Evolutionary conservation across 495 filamentous ascomycete genomes (phyloP), one percentile per base, ranked within the genome.

Genomic region (Penicillium nucicola): DNA sequence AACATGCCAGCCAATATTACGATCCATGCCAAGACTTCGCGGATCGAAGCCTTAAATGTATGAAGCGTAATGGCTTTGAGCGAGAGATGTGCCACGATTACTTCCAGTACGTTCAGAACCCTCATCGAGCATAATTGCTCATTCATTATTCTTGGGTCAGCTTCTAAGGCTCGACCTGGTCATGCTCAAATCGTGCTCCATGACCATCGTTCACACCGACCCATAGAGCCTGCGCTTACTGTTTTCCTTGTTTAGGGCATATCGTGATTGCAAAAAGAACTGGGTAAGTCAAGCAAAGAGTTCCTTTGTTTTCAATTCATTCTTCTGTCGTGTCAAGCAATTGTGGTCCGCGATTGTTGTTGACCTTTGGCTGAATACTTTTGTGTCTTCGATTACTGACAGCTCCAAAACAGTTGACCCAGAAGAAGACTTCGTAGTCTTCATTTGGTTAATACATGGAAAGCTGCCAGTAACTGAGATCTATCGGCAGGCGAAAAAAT

Each of bases 11-110:
- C 69, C 82, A 95, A 66, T 97, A 84, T 70, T 89, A 89, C 60
- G 92, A 97, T 61, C 92, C 92, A 12, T 97, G 92, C 65, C 91
- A 97, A 64, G 89, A 95, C 48, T 91, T 89, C n/a, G 92, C 93
- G n/a, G 69, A 82, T 39, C 77, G 82, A 51, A 96, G 90, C 67
- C 80, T 95, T 11, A 83, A 80, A 61, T 97, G 92, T 70, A 76
- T 97, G 67, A 84, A 88, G 56, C 83, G 92, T 18, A 97, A 97
- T 70, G 84, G 72, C 2, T 89, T 83, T 15, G 90, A 96, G 65
- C 80, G 84, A 45, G 78, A 85, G n/a, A 84, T 97, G 82, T 97
- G 92, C 61, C 70, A 71, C 42, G 93, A 97, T 66, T 97, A 93
- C 66, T 97, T 97, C 62, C 87, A 96, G 92, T 97, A 61, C 13